Conservation (phyloP, 106 monocot species). For the Iris macrosiphon region DNA sequence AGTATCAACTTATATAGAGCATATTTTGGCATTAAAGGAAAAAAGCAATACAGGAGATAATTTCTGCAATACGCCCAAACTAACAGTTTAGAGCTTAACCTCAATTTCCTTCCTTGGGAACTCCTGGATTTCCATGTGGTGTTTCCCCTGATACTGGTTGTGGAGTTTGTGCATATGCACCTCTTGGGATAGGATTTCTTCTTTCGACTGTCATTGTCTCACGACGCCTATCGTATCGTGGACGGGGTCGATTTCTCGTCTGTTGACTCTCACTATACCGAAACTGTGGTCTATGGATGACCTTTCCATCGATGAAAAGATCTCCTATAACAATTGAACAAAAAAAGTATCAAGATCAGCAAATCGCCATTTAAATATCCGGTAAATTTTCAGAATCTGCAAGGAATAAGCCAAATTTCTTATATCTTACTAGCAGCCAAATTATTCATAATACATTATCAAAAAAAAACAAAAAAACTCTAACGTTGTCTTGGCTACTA, state of each 20-base stretch:
- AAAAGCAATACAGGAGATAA: no score
- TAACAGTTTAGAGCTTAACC: no score
- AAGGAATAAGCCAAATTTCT: no score
- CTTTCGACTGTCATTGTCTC: slow-evolving; percentile 78
- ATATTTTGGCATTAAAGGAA: no score
- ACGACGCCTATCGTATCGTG: slow-evolving; percentile 66
- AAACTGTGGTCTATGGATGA: slow-evolving; percentile 89
- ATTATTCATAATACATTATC: background rate
- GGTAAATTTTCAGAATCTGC: no score
- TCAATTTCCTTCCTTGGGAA: no score
- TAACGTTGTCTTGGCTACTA: background rate
- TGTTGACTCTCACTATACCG: slow-evolving; percentile 79
- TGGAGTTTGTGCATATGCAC: slow-evolving; percentile 11
- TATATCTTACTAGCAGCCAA: background rate
- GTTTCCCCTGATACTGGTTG: slow-evolving; percentile 1
- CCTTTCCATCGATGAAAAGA: slow-evolving; percentile 89
- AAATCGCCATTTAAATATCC: no score
- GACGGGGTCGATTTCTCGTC: slow-evolving; percentile 51
- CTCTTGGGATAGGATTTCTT: slow-evolving; percentile 48
- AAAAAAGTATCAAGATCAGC: background rate
- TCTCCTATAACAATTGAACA: slow-evolving; percentile 52
- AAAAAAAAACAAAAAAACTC: background rate
- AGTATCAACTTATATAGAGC: no score
- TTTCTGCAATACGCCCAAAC: no score
- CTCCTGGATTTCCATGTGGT: no score